These are phyloP conservation scores for Zymoseptoria tritici DNA, from an alignment of 2,329 filamentous ascomycete species.

Conservation along the genomic window DNA sequence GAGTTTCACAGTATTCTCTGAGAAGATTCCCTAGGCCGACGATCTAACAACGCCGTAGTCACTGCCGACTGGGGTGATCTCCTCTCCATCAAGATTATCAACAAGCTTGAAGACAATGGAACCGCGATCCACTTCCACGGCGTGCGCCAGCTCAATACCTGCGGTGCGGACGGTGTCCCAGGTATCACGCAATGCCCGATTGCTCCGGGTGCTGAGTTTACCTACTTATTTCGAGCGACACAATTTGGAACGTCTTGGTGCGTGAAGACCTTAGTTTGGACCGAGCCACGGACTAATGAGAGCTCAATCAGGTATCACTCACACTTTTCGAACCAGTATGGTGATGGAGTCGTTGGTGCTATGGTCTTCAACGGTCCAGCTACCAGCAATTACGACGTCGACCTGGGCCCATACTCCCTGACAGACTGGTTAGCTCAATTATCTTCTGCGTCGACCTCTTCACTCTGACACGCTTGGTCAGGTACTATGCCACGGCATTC, in stretches of 20 bases:
- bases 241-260: slow-evolving; percentile 42
- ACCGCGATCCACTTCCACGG: slow-evolving; percentile 57
- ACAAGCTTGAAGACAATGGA: slow-evolving; percentile 46
- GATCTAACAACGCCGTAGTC: background rate
- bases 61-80: slow-evolving; percentile 31
- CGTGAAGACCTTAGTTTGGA: background rate
- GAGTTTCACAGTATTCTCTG: background rate
- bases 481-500: slow-evolving; percentile 12
- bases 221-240: slow-evolving; percentile 50
- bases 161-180: slow-evolving; percentile 43
- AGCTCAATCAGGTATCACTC: slow-evolving; percentile 49
- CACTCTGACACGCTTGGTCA: slow-evolving; percentile 17
- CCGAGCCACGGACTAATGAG: slow-evolving; percentile 11
- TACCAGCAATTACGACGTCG: slow-evolving; percentile 52
- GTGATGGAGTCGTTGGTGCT: slow-evolving; percentile 51
- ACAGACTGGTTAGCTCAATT: slow-evolving; percentile 50
- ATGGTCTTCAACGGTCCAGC: slow-evolving; percentile 55
- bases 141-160: slow-evolving; percentile 50
- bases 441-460: slow-evolving; percentile 30
- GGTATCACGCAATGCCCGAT: slow-evolving; percentile 37
- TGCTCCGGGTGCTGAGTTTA: slow-evolving; percentile 43
- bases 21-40: too few relatives aligned
- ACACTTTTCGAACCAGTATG: slow-evolving; percentile 48
- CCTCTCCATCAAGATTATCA: slow-evolving; percentile 38
- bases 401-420: slow-evolving; percentile 51